These are phyloP conservation scores for Trametes versicolor DNA, from an alignment of 1,284 basidiomycete species.

Conservation along the genomic window DNA sequence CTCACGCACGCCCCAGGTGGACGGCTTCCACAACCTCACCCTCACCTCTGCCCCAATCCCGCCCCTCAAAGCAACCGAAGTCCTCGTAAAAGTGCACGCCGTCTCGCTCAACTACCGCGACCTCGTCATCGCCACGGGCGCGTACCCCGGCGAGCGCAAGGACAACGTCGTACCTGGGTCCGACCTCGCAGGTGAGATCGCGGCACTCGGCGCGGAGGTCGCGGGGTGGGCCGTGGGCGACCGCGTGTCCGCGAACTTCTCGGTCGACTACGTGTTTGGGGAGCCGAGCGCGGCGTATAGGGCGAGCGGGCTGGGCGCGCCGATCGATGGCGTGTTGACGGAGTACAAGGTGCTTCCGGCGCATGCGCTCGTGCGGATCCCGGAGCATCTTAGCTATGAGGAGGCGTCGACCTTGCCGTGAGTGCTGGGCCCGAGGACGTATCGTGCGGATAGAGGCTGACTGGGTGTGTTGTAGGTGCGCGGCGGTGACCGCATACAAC, in stretches of 20 bases:
- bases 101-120: constrained; percentile 63
- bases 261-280: constrained; percentile 19
- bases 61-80: constrained; percentile 50
- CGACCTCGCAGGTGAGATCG: constrained; percentile 70
- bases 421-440: background rate
- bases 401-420: constrained; percentile 40
- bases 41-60: constrained; percentile 45
- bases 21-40: constrained; percentile 41
- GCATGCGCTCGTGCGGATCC: constrained; percentile 41
- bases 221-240: constrained; percentile 57
- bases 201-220: constrained; percentile 61
- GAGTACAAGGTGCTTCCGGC: constrained; percentile 52
- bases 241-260: constrained; percentile 52
- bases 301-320: constrained; percentile 54
- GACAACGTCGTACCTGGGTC: constrained; percentile 60
- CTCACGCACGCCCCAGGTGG: background rate
- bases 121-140: constrained; percentile 49
- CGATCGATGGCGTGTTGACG: constrained; percentile 60
- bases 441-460: background rate
- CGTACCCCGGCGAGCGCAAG: constrained; percentile 43
- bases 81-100: constrained; percentile 59
- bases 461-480: background rate
- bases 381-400: constrained; percentile 47
- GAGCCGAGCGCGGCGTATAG: constrained; percentile 32
- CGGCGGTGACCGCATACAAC: background rate